Percentiles rank a stretch among this genome's conserved stretches.
Conservation (phyloP, 1,284 basidiomycete species). For the Entoloma clypeatum region DNA sequence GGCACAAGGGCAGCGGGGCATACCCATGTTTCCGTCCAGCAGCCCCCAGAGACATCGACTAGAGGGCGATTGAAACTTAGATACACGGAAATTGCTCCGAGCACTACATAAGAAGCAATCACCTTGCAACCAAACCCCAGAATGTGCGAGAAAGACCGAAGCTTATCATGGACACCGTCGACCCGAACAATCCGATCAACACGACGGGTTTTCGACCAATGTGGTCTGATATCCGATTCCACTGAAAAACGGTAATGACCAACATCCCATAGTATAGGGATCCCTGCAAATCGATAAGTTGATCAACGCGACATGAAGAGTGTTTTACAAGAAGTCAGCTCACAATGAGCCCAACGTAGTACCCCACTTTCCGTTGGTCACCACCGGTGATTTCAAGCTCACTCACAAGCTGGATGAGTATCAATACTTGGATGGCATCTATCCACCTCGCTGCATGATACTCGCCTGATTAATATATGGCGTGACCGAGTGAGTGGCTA, state of each 20-base stretch:
- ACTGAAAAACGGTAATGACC: constrained; percentile 58
- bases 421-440: too few relatives aligned
- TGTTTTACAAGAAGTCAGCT: too few relatives aligned
- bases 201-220: constrained; percentile 63
- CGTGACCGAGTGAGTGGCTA: too few relatives aligned
- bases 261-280: constrained; percentile 60
- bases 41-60: constrained; percentile 39
- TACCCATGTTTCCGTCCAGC: constrained; percentile 39
- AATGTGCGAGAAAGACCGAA: constrained; percentile 57
- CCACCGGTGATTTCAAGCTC: constrained; percentile 43
- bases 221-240: constrained; percentile 58
- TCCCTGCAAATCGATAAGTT: constrained; percentile 35
- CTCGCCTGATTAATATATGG: too few relatives aligned
- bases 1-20: background rate
- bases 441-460: too few relatives aligned
- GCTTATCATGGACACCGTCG: constrained; percentile 50
- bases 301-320: background rate
- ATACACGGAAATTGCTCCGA: too few relatives aligned
- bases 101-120: background rate
- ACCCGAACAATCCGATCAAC: constrained; percentile 51
- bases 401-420: constrained; percentile 45
- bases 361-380: constrained; percentile 44
- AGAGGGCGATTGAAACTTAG: too few relatives aligned
- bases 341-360: constrained; percentile 48
- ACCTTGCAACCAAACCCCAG: constrained; percentile 37